Base-by-base conservation (phyloP, 345 rosid species). In the Reutealis trisperma region DNA sequence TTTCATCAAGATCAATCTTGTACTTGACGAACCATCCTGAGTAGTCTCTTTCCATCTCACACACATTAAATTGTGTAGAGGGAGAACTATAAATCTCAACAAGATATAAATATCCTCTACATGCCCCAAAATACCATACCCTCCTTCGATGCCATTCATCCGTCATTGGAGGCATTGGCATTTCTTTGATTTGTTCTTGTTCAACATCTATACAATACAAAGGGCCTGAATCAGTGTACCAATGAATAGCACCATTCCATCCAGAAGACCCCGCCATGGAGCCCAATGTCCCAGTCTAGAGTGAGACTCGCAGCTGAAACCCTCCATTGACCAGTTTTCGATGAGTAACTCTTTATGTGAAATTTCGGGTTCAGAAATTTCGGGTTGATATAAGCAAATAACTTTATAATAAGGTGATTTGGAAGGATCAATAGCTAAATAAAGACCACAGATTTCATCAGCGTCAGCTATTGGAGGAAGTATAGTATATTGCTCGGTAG, bases 351-450 rank as follows among this genome's bases (percentile, higher is more conserved):
- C 65, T 73, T 77, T 8, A 86, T 64, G 71, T 69, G 75, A 54
- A 45, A 84, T n/a, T 49, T n/a, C 77, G 13, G 76, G 34, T 9
- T 34, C 12, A 4, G 6, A 21, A 32, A 58, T 37, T 1, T 3
- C 18, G 25, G 22, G 72, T 9, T 41, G 60, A n/a, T 72, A 63
- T 14, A 79, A 76, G 62, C 83, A 79, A 55, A 89, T 51, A 34
- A 87, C 88, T 79, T 81, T 87, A 49, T 85, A 86, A 41, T 78
- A 45, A 47, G 25, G 42, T 3, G 92, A 86, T 63, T 73, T 82
- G 5, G 63, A 69, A 51, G 89, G 89, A 84, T 88, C 87, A 52
- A 83, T 87, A 30, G 89, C 89, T 32, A 88, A 64, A 75, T 60
- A 55, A 63, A 81, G 62, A 19, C 82, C 75, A 13, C 45, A 63